phyloP scores from a whole-genome alignment of 306 rosid genomes.

The Dryas octopetala region DNA sequence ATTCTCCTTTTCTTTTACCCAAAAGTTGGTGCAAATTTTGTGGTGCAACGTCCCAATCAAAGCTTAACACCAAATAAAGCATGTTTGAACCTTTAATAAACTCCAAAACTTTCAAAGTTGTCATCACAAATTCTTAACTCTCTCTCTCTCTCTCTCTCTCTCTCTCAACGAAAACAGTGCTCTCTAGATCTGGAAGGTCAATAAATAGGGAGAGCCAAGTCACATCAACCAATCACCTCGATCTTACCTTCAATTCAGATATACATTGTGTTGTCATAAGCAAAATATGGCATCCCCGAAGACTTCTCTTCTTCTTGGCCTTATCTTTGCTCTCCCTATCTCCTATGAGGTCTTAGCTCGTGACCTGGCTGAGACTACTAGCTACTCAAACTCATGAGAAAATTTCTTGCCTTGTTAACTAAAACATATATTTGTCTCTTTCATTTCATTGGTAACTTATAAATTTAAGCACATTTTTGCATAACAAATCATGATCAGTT shows the following conservation, averaged over 20 bases:
- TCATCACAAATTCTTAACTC: background rate
- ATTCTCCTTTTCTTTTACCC: too few relatives aligned
- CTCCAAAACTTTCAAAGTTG: too few relatives aligned
- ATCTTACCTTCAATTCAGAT: too few relatives aligned
- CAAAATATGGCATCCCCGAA: background rate
- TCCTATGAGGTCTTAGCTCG: slow-evolving; percentile 2
- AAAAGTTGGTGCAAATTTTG: too few relatives aligned
- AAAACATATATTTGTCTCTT: background rate
- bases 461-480: too few relatives aligned
- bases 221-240: background rate
- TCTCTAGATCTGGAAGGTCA: background rate
- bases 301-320: slow-evolving; percentile 5
- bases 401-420: background rate
- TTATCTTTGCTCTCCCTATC: background rate
- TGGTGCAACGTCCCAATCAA: too few relatives aligned
- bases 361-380: background rate
- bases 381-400: background rate
- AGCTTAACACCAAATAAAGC: too few relatives aligned
- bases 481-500: too few relatives aligned
- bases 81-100: too few relatives aligned
- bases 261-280: background rate
- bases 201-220: slow-evolving; percentile 9
- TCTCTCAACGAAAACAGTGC: background rate
- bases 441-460: too few relatives aligned
- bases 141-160: too few relatives aligned